A percentile compares a stretch with the other conserved stretches of the same genome.
Evolutionary conservation across 805 yeast species (phyloP).

Genomic region (Diddensiella transvaalensis): DNA sequence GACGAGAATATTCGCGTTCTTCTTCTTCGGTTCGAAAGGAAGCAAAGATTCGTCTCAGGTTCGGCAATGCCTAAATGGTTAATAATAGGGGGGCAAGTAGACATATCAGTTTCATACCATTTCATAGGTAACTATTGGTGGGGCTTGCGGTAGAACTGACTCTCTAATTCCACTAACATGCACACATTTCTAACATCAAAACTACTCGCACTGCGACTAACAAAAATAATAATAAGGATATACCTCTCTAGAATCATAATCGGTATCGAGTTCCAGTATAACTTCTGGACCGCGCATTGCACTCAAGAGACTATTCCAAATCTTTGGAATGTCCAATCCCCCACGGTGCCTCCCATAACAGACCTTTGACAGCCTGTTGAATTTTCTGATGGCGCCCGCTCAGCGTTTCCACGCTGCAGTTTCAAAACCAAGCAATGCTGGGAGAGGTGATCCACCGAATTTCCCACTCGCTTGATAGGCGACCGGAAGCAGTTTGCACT

Average conservation of each 20-base stretch:
- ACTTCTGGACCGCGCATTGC: constrained; percentile 26
- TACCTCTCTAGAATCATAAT: constrained; percentile 20
- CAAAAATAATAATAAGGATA: background rate
- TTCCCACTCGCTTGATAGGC: constrained; percentile 23
- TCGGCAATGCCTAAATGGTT: constrained; percentile 54
- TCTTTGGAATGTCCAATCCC: constrained; percentile 19
- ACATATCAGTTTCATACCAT: background rate
- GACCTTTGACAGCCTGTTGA: constrained; percentile 5
- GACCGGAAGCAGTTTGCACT: no score
- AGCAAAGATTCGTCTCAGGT: constrained; percentile 72
- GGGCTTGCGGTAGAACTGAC: background rate
- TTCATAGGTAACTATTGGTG: background rate
- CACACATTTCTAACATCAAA: background rate
- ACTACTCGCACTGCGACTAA: background rate
- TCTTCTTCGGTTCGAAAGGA: constrained; percentile 85
- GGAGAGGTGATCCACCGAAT: constrained; percentile 26
- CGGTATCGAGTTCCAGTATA: constrained; percentile 26
- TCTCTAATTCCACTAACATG: background rate
- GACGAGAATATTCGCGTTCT: constrained; percentile 69
- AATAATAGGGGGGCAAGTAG: no score
- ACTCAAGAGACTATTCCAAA: constrained; percentile 19
- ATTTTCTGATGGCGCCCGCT: constrained; percentile 24
- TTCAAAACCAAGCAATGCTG: constrained; percentile 18
- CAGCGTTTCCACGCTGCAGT: constrained; percentile 22
- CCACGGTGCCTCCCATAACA: constrained; percentile 25